phyloP scores from a whole-genome alignment of 345 rosid species.

The Capsella bursapastoris region DNA sequence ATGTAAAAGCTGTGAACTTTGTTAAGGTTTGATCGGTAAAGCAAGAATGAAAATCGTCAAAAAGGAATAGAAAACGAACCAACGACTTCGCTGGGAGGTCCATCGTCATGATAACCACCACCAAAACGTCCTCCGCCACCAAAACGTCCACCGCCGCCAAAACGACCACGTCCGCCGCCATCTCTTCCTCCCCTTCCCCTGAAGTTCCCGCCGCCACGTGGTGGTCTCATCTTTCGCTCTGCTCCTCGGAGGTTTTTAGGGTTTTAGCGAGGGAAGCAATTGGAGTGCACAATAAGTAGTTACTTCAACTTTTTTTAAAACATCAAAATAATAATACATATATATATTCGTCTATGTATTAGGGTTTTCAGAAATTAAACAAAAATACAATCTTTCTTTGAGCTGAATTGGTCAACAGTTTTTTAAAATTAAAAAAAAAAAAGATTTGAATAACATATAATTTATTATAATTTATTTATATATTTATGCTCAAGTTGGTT shows the following conservation, averaged over 20 bases:
- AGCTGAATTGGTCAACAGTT: neutral
- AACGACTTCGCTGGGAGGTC: conserved; percentile 88
- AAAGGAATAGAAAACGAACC: conserved; percentile 45
- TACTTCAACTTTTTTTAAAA: neutral
- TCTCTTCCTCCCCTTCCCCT: conserved; percentile 68
- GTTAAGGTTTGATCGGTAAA: neutral
- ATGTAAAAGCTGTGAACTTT: neutral
- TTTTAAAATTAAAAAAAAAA: neutral
- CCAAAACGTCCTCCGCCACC: conserved; percentile 50
- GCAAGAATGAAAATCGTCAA: conserved; percentile 9
- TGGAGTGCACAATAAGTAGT: neutral
- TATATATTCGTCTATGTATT: neutral
- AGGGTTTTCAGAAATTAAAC: conserved; percentile 44
- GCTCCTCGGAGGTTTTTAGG: conserved; percentile 39
- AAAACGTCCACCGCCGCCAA: conserved; percentile 40
- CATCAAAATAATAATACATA: too few species aligned
- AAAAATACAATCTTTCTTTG: too few species aligned
- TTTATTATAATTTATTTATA: neutral
- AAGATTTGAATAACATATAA: neutral
- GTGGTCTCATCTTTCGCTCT: conserved; percentile 56
- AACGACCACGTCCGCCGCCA: conserved; percentile 50
- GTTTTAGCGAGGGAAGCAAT: conserved; percentile 9
- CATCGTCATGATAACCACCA: conserved; percentile 67
- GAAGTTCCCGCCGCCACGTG: conserved; percentile 70
- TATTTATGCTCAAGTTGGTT: neutral